Evolutionary conservation across 2,329 filamentous ascomycete genomes (phyloP).

Genomic region (Taxawa tesnikishii): DNA sequence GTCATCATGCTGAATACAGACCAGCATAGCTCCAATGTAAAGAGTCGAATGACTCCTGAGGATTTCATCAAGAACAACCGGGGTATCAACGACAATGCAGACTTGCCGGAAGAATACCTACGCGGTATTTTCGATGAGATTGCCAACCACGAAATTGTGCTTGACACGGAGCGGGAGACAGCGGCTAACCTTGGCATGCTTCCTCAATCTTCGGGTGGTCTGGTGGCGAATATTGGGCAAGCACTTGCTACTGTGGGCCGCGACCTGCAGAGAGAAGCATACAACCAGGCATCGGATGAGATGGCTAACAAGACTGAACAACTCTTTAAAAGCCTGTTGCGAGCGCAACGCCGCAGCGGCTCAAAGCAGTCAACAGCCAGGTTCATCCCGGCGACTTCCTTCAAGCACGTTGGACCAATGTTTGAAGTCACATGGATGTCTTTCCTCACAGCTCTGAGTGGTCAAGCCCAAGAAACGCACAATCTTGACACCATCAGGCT

Average conservation of each 20-base stretch:
- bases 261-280: slow-evolving; percentile 84
- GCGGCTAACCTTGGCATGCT: slow-evolving; percentile 65
- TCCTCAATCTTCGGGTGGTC: slow-evolving; percentile 49
- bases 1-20: slow-evolving; percentile 96
- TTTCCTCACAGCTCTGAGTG: slow-evolving; percentile 87
- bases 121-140: slow-evolving; percentile 88
- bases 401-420: slow-evolving; percentile 94
- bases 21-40: slow-evolving; percentile 80
- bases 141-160: slow-evolving; percentile 77
- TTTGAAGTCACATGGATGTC: slow-evolving; percentile 99
- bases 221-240: slow-evolving; percentile 75
- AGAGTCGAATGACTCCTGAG: slow-evolving; percentile 81
- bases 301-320: slow-evolving; percentile 74
- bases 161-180: slow-evolving; percentile 81
- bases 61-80: slow-evolving; percentile 99
- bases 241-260: slow-evolving; percentile 84
- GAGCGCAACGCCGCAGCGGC: slow-evolving; percentile 73
- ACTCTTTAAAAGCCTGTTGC: slow-evolving; percentile 84
- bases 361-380: slow-evolving; percentile 49
- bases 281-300: slow-evolving; percentile 88
- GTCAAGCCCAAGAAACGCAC: slow-evolving; percentile 83
- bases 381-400: slow-evolving; percentile 87
- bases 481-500: slow-evolving; percentile 85
- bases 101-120: slow-evolving; percentile 88
- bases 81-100: slow-evolving; percentile 92